Base-by-base conservation (phyloP, 1,139 yeast genomes). In the Zhuliangozyma blackwelliae region DNA sequence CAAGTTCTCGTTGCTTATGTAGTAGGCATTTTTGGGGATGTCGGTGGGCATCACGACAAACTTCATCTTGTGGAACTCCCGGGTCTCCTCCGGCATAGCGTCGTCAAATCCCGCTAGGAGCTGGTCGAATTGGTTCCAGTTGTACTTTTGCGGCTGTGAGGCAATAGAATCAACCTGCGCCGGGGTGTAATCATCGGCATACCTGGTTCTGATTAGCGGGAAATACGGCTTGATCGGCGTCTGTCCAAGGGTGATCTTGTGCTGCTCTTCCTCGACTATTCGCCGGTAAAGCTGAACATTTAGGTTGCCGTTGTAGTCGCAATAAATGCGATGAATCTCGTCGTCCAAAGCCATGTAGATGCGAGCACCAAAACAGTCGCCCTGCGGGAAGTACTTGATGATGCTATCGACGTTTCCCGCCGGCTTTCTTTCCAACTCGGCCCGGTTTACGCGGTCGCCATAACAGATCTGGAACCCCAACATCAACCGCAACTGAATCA, bases 61-160 rank as follows among this genome's bases (percentile, higher is more conserved):
- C 51, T 94, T 84, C 59, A 90, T 77, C 40, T 83, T 69, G 55
- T 72, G 73, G 41, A 80, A 84, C 34, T 76, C 74, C 40, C 74
- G 75, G 36, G 75, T 68, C n/a, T 71, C 73, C 28, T 77, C 70
- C 21, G 76, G 72, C 50, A 73, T 65, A 1, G 79, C 75, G 50
- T 87, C 95, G 28, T 83, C 89, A 56, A 83, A 87, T 0, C 98
- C 98, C 1, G 97, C 96, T 20, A 92, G 60, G 21, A 78, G 73
- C 54, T 89, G 97, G 61, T 94, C 99, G 44, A 89, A 71, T 45
- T 82, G 84, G 50, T 90, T 90, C 98, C 98, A 94, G 45, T 90
- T 89, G 44, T 79, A 76, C 12, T 70, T 67, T 31, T 76, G 62
- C 1, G 85, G 73, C 32, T 68, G 66, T 5, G 67, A 68, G 37